phyloP scores from a whole-genome alignment of 164 flowering plant genomes.

The Umbellularia californica region DNA sequence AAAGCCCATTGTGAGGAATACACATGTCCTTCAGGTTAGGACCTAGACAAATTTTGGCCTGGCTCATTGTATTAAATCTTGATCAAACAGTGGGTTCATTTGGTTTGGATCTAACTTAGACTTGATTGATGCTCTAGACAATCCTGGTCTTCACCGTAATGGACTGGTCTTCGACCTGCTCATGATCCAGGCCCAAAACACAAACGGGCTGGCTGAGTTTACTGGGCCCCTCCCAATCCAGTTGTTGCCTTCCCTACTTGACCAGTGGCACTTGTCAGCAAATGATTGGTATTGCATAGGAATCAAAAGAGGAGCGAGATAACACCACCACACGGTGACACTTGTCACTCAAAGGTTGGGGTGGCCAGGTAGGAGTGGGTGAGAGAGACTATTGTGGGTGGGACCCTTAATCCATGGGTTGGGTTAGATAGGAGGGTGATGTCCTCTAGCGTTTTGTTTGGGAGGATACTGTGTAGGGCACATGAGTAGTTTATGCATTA shows the following conservation, averaged over 20 bases:
- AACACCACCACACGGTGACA: constrained; percentile 15
- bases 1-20: not conserved
- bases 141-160: not conserved
- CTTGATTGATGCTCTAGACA: too few species aligned
- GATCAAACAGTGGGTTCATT: too few species aligned
- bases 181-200: not conserved
- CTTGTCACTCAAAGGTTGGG: constrained; percentile 5
- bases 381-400: constrained; percentile 12
- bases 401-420: constrained; percentile 12
- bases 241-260: too few species aligned
- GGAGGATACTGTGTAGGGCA: not conserved
- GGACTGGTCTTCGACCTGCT: not conserved
- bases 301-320: not conserved
- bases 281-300: not conserved
- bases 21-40: not conserved
- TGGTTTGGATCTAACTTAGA: not conserved
- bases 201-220: too few species aligned
- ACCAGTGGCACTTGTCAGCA: constrained; percentile 10
- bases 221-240: too few species aligned
- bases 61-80: not conserved
- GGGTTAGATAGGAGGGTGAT: not conserved
- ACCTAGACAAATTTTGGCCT: not conserved
- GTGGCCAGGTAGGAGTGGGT: constrained; percentile 1
- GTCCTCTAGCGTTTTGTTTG: constrained; percentile 4
- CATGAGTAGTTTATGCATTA: not conserved